Evolutionary conservation across 495 filamentous ascomycete species (phyloP).

Genomic region (Evansstolkia leycettana): DNA sequence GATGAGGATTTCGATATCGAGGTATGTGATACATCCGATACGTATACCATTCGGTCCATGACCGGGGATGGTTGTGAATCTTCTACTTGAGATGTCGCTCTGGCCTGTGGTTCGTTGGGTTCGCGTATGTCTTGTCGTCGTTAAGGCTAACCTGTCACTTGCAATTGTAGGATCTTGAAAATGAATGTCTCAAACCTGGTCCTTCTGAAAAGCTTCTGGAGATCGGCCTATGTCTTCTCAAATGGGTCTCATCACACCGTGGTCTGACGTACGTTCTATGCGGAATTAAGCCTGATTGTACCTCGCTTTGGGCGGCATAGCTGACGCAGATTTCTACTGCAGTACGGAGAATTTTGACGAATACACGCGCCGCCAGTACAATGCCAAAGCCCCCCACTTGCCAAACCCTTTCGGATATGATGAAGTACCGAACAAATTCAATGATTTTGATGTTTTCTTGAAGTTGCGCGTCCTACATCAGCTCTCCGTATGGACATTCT

Average conservation of each 20-base stretch:
- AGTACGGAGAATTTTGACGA: slow-evolving; percentile 89
- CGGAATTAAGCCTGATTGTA: neutral
- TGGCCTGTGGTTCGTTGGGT: neutral
- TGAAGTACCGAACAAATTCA: slow-evolving; percentile 59
- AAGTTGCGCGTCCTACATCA: slow-evolving; percentile 88
- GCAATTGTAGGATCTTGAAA: slow-evolving; percentile 64
- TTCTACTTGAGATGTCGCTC: slow-evolving; percentile 3
- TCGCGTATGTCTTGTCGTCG: neutral
- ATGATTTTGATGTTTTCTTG: slow-evolving; percentile 69
- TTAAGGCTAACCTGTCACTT: slow-evolving; percentile 1
- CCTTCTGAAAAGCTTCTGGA: slow-evolving; percentile 60
- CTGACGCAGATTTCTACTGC: neutral
- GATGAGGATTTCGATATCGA: slow-evolving; percentile 78
- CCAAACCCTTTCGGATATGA: slow-evolving; percentile 80
- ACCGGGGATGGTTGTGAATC: neutral
- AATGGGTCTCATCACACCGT: slow-evolving; percentile 87
- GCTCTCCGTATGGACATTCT: slow-evolving; percentile 81
- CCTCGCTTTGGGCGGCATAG: too few relatives aligned
- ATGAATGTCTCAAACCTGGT: slow-evolving; percentile 68
- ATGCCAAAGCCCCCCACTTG: slow-evolving; percentile 59
- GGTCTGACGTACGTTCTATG: slow-evolving; percentile 68
- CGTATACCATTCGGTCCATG: too few relatives aligned
- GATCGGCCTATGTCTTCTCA: slow-evolving; percentile 80
- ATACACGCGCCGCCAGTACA: slow-evolving; percentile 82
- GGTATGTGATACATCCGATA: slow-evolving; percentile 34